Base-by-base conservation (phyloP, 1,284 basidiomycete species). In the Ustilago bromivora region DNA sequence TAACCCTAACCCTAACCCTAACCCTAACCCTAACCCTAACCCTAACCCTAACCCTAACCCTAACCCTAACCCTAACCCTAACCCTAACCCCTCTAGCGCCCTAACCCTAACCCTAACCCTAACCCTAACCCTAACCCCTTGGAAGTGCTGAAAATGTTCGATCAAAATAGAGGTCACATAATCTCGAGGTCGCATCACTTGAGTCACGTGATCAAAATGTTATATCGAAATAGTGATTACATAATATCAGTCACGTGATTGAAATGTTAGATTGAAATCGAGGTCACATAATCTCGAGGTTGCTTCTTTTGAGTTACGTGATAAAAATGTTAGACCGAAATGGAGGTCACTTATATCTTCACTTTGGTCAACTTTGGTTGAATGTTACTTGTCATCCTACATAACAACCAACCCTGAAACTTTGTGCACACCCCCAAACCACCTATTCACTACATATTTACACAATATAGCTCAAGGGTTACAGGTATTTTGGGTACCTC, bases 31-130 rank as follows among this genome's bases (percentile, higher is more conserved):
- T 19, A 19, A 19, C 46, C 46, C 46, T 47, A 47, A 47, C 46
- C 46, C 46, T 52, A 52, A 52, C 51, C 52, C 52, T 34, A 54
- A 54, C 52, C 52, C 52, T 54, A 54, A 54, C 52, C 52, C 52
- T 54, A 54, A 54, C 57, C 57, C 57, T 58, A 58, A 58, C 57
- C 57, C 57, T 58, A 58, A 58, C 57, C 57, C 57, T 58, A 58
- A 58, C 57, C 57, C 57, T 58, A 58, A 58, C n/a, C n/a, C n/a
- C n/a, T n/a, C n/a, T n/a, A n/a, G n/a, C n/a, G n/a, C 57, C 57
- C 57, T 58, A 58, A 58, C 57, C 57, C 57, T 58, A 58, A 58
- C 57, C 57, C 57, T 58, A 58, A 58, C 57, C 57, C 57, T 58
- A 58, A 58, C 57, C 57, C 57, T 46, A 51, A 13, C 47, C 47